Percentiles rank a stretch among this genome's conserved stretches.
These are phyloP conservation scores for Eimeria maxima DNA, from an alignment of 169 alveolate genomes.

Conservation along the genomic window DNA sequence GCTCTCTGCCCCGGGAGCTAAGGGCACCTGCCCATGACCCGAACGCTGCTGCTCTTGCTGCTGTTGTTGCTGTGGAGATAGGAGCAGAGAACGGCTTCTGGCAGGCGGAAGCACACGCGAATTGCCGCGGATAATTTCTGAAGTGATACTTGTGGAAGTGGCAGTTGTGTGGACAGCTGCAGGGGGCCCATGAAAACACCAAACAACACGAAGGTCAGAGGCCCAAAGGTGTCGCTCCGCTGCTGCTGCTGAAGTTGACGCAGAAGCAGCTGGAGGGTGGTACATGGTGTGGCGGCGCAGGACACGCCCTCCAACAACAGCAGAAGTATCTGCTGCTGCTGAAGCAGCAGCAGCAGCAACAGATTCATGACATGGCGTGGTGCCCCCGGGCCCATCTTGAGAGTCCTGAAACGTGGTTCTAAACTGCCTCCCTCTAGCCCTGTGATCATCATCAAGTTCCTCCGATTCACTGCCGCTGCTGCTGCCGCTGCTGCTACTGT, in stretches of 20 bases:
- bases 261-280: background rate
- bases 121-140: constrained; percentile 54
- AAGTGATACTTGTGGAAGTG: constrained; percentile 60
- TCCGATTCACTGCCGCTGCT: background rate
- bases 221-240: constrained; percentile 41
- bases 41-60: background rate
- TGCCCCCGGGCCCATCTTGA: background rate
- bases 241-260: constrained; percentile 10
- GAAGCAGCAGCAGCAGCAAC: background rate
- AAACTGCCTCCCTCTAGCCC: background rate
- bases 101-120: constrained; percentile 5
- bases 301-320: background rate
- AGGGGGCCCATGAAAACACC: constrained; percentile 72
- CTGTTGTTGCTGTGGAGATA: too few relatives aligned
- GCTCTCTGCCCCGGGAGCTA: background rate
- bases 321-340: too few relatives aligned
- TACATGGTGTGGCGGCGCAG: background rate
- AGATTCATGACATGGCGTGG: background rate
- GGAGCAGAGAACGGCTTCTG: background rate
- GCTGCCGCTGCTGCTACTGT: constrained; percentile 37
- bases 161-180: constrained; percentile 74
- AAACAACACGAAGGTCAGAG: constrained; percentile 48
- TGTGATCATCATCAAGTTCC: background rate
- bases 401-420: background rate
- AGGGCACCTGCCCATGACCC: background rate